Conservation (phyloP, 23 red algal genomes). For the Porphyridium purpureum region DNA sequence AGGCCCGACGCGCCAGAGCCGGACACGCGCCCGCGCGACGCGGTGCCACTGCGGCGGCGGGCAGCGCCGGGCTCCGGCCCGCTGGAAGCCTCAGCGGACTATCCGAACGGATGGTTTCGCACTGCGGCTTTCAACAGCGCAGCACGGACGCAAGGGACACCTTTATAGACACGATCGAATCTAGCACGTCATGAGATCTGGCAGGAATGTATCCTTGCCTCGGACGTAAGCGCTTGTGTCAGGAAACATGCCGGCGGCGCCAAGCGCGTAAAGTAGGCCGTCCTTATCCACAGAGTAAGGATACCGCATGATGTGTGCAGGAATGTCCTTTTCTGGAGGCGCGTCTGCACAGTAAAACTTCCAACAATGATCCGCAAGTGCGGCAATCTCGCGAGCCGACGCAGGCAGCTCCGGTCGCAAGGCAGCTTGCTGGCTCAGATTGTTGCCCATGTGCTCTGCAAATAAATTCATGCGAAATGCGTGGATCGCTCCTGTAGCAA, state of each 20-base stretch:
- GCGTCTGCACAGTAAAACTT: conserved; percentile 26
- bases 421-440: conserved; percentile 13
- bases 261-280: conserved; percentile 9
- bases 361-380: conserved; percentile 26
- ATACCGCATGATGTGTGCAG: conserved; percentile 25
- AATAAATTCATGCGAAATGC: conserved; percentile 33
- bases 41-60: too few relatives aligned
- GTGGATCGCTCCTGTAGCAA: conserved; percentile 20
- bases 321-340: conserved; percentile 1
- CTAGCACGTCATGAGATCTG: too few relatives aligned
- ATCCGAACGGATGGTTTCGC: too few relatives aligned
- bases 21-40: too few relatives aligned
- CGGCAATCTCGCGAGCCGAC: conserved; percentile 19
- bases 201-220: too few relatives aligned
- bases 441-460: conserved; percentile 17
- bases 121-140: too few relatives aligned
- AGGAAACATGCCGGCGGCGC: conserved; percentile 23
- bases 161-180: too few relatives aligned
- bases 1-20: too few relatives aligned
- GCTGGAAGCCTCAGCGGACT: too few relatives aligned
- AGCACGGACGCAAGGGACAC: too few relatives aligned
- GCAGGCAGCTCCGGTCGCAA: conserved; percentile 8
- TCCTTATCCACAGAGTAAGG: conserved; percentile 22
- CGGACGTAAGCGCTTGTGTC: conserved; percentile 20
- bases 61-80: too few relatives aligned